Evolutionary conservation across 1,139 yeast genomes (phyloP), one percentile per base, ranked within the genome.

Genomic region (Casaregolazyma lundiana): DNA sequence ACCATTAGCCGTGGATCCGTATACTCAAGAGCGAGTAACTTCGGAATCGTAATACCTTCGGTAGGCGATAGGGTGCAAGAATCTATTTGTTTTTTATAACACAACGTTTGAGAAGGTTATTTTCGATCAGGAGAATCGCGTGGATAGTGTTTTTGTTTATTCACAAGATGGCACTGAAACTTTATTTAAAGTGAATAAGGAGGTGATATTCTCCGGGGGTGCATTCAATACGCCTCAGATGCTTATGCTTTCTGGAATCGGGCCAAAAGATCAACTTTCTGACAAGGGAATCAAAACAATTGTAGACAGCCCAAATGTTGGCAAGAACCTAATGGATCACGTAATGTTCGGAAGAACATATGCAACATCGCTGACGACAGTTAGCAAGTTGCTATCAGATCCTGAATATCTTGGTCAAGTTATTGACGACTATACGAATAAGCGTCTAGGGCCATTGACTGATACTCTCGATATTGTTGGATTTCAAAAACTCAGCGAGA

Each of bases 181-280:
- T 35, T 48, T 46, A 44, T 55, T 45, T 48, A 53, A 52, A 35
- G 62, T 64, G 32, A 53, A 48, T 38, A 51, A 57, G 11, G 64
- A 60, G 43, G 61, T 60, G 21, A 54, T 60, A 30, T 44, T 60
- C 16, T 54, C 61, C n/a, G 53, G 58, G 43, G 64, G 64, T 40
- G 63, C 58, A 2, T 58, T 60, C 46, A 64, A 60, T 37, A 55
- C 58, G 34, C 64, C 64, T 29, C 58, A 60, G 46, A 53, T 60
- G 26, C 53, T 60, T 50, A 55, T 60, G 59, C 63, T 57, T 34
- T 56, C 61, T 34, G 64, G 64, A 29, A 43, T 60, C 36, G 64
- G 63, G 13, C 64, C 64, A 11, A 47, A 48, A 41, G 41, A 51
- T 30, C 58, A 58, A 41, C 46, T 58, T 20, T 43, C 44, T 13